Evolutionary conservation across 192 early-diverging fungal species (phyloP).

Genomic region (Powellomyces hirtus): DNA sequence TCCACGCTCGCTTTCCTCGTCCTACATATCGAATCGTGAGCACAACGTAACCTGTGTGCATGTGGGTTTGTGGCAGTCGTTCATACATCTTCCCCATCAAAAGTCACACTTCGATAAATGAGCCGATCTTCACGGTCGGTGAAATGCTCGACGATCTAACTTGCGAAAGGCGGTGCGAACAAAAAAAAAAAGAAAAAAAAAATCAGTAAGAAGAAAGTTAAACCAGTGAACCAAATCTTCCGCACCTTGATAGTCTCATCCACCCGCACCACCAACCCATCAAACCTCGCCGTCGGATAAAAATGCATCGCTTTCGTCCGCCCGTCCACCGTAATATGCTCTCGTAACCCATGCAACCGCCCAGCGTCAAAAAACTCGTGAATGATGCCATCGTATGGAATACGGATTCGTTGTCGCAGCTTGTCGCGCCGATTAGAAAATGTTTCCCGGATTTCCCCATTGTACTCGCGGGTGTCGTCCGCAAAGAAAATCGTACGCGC

Average conservation of each 20-base stretch:
- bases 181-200: background rate
- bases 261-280: constrained; percentile 51
- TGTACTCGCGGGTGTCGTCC: constrained; percentile 39
- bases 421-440: constrained; percentile 59
- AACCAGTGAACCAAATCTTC: background rate
- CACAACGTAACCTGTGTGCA: background rate
- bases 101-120: constrained; percentile 52
- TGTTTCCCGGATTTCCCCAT: constrained; percentile 48
- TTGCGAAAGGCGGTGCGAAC: too few species aligned
- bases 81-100: constrained; percentile 32
- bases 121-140: constrained; percentile 54
- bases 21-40: background rate
- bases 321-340: constrained; percentile 51
- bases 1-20: constrained; percentile 13
- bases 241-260: constrained; percentile 46
- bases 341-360: constrained; percentile 49
- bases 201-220: background rate
- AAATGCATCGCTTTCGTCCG: constrained; percentile 58
- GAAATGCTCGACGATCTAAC: constrained; percentile 50
- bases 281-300: constrained; percentile 48
- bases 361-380: constrained; percentile 59
- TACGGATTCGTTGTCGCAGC: constrained; percentile 43
- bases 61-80: background rate
- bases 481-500: constrained; percentile 50
- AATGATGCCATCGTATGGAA: constrained; percentile 36